Evolutionary conservation across 176 grass and related monocot genomes (phyloP).

Genomic region (Chrysopogon serrulatus): DNA sequence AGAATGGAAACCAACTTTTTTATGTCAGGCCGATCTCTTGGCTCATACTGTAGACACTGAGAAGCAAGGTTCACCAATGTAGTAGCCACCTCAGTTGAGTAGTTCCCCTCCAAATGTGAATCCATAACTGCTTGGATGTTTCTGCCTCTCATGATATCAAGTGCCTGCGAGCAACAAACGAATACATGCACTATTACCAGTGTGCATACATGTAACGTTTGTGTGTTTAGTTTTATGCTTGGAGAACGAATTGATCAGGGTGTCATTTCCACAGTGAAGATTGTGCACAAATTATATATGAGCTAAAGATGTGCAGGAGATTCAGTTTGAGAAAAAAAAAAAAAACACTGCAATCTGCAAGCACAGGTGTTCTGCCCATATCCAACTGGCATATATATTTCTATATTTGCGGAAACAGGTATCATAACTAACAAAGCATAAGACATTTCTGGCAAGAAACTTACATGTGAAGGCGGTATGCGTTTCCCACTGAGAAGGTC

Average conservation of each 20-base stretch:
- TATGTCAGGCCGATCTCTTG: slow-evolving; percentile 72
- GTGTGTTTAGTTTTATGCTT: background rate
- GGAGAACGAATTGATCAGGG: background rate
- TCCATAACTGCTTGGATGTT: slow-evolving; percentile 85
- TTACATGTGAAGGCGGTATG: slow-evolving; percentile 94
- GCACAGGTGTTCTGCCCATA: background rate
- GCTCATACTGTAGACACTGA: slow-evolving; percentile 87
- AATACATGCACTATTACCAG: background rate
- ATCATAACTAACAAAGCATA: background rate
- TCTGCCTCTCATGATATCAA: slow-evolving; percentile 80
- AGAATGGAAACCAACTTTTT: slow-evolving; percentile 73
- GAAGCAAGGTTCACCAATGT: slow-evolving; percentile 86
- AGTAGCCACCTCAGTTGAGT: slow-evolving; percentile 75
- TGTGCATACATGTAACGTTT: background rate
- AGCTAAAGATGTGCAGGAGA: background rate
- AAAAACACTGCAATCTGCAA: background rate
- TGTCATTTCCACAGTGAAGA: background rate
- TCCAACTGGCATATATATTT: background rate
- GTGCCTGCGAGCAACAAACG: slow-evolving; percentile 50
- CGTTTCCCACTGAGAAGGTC: slow-evolving; percentile 95
- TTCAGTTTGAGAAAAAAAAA: slow-evolving; percentile 2
- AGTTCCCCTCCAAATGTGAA: slow-evolving; percentile 91
- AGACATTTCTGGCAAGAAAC: slow-evolving; percentile 6
- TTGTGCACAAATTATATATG: background rate
- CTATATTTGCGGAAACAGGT: background rate